Evolutionary conservation across 257 asterid genomes (phyloP), one percentile per base, ranked within the genome.

Genomic region (Solanum tarijense): DNA sequence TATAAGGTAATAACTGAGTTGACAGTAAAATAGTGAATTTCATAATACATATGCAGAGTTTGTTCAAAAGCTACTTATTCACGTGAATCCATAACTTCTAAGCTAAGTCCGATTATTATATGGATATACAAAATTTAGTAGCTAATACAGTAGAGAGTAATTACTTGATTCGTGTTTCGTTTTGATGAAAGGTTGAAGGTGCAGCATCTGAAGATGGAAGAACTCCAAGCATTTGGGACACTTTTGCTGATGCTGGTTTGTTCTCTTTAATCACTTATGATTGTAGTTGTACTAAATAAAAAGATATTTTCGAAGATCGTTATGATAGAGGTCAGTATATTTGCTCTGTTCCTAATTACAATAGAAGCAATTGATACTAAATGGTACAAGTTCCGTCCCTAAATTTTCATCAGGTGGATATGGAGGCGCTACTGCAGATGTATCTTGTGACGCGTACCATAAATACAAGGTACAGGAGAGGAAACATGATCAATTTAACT

Each of bases 121-220:
- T 12, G n/a, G n/a, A 13, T 78, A 27, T 79, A n/a, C 13, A 76
- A 38, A 12, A 29, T 11, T 76, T 31, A 12, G 9, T 78, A 78
- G 60, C 60, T 6, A 39, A 38, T 73, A 78, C 35, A 75, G 10
- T n/a, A 76, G 34, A 7, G 1, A 41, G 66, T 46, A 46, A 5
- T 46, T 81, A 81, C 6, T 81, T 81, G 68, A 81, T 11, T 29
- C 32, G 69, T 81, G 41, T 5, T 81, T 14, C 7, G 0, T 25
- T 81, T 81, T 81, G 20, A 16, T 14, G 29, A 81, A 46, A 89
- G 89, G 91, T 90, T 34, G 94, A 92, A 68, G 93, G 93, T 23
- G 94, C 94, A 13, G 92, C 92, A 34, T 87, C 83, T 69, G 91
- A 90, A 60, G 94, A 92, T 85, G 94, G 94, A 43, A 90, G 92